phyloP scores from a whole-genome alignment of 176 grass and related monocot genomes.

The Ampelocalamus luodianensis region DNA sequence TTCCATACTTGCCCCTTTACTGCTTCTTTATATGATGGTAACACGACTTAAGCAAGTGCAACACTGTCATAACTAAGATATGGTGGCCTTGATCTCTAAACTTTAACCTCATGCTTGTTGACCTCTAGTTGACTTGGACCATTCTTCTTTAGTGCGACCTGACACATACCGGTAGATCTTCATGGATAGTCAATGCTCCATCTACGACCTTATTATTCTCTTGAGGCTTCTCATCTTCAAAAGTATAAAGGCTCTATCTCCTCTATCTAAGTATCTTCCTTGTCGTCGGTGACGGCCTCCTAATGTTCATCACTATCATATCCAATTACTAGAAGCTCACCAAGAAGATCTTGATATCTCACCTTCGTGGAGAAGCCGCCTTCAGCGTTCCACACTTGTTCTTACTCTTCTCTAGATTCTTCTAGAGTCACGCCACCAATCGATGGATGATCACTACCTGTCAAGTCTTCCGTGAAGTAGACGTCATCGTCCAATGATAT shows the following conservation, averaged over 20 bases:
- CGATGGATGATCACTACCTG: neutral
- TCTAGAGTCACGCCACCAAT: neutral
- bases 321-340: neutral
- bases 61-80: neutral
- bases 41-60: neutral
- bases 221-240: neutral
- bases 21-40: neutral
- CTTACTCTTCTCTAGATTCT: neutral
- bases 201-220: too few relatives aligned
- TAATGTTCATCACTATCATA: neutral
- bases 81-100: neutral
- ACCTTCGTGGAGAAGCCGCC: neutral
- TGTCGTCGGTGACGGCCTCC: fast-evolving
- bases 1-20: neutral
- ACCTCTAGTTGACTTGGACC: neutral
- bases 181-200: too few relatives aligned
- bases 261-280: neutral
- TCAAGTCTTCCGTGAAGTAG: neutral
- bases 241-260: neutral
- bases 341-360: neutral
- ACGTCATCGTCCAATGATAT: too few relatives aligned
- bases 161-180: too few relatives aligned
- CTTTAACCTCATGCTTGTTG: neutral
- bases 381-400: neutral
- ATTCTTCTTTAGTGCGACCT: too few relatives aligned